Percentiles rank a stretch among this genome's conserved stretches.
Conservation (phyloP, 768 basidiomycete genomes). For the Chalciporus pseudorubinellus region DNA sequence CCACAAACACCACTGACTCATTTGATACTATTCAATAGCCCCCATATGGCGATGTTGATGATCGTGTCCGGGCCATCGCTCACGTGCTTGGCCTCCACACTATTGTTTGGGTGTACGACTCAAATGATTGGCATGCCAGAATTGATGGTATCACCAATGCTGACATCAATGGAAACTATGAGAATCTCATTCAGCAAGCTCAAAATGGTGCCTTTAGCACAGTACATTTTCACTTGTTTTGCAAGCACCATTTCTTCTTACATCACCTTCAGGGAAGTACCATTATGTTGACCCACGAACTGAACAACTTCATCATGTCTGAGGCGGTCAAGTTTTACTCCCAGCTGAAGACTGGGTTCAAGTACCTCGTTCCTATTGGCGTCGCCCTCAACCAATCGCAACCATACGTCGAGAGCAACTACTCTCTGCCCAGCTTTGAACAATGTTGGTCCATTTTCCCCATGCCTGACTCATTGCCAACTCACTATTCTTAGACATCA, state of each 20-base stretch:
- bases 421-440: constrained; percentile 39
- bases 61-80: constrained; percentile 72
- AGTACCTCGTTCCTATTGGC: constrained; percentile 50
- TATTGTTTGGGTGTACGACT: constrained; percentile 70
- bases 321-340: constrained; percentile 52
- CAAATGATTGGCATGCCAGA: constrained; percentile 69
- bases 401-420: constrained; percentile 51
- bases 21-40: constrained; percentile 33
- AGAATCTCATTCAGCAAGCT: constrained; percentile 49
- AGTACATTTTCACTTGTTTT: constrained; percentile 23
- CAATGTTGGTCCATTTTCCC: constrained; percentile 15
- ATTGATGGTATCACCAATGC: constrained; percentile 42
- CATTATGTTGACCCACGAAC: constrained; percentile 56
- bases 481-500: constrained; percentile 8
- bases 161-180: constrained; percentile 52
- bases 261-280: constrained; percentile 38
- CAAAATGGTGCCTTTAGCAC: constrained; percentile 40
- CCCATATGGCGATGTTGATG: constrained; percentile 68
- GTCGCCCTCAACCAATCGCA: constrained; percentile 50
- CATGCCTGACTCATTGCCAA: background rate
- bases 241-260: too few species aligned
- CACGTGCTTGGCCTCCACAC: constrained; percentile 65
- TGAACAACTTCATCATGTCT: constrained; percentile 62
- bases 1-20: background rate
- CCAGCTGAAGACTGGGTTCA: constrained; percentile 44